These are phyloP conservation scores for Pulveroboletus sp. DNA, from an alignment of 768 basidiomycete genomes.

Conservation along the genomic window DNA sequence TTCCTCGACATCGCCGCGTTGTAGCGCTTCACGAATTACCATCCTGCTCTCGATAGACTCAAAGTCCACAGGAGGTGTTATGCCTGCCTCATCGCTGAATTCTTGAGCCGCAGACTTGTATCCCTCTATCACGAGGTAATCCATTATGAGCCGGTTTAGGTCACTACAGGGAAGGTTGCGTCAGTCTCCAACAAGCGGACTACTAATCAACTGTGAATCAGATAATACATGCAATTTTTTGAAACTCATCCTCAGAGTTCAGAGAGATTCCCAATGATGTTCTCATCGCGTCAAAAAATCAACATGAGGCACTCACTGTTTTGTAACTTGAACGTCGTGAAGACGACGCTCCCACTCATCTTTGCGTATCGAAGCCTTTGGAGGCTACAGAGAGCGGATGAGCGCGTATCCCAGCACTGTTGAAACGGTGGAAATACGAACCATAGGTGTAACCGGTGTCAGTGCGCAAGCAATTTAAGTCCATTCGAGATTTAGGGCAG, in stretches of 20 bases:
- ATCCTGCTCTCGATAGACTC: constrained; percentile 91
- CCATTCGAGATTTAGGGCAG: constrained; percentile 37
- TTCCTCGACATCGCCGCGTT: constrained; percentile 91
- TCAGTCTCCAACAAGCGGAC: constrained; percentile 15
- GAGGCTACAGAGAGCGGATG: constrained; percentile 30
- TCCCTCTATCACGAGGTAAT: constrained; percentile 96
- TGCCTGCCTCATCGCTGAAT: constrained; percentile 83
- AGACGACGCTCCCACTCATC: constrained; percentile 86
- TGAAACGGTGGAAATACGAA: constrained; percentile 18
- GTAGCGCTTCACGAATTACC: constrained; percentile 90
- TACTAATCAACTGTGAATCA: constrained; percentile 43
- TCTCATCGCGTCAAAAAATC: constrained; percentile 50
- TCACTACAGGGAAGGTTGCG: constrained; percentile 54
- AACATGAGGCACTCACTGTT: constrained; percentile 65
- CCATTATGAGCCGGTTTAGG: constrained; percentile 90
- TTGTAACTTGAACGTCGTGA: constrained; percentile 77
- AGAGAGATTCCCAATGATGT: constrained; percentile 99
- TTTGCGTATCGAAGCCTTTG: constrained; percentile 59
- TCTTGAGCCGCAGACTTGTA: constrained; percentile 95
- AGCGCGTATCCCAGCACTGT: not conserved
- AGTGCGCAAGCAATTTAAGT: constrained; percentile 30
- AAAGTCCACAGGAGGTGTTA: constrained; percentile 76
- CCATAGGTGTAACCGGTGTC: constrained; percentile 27
- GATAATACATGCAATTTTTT: constrained; percentile 86
- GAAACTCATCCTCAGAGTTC: constrained; percentile 66